Evolutionary conservation across 345 rosid genomes (phyloP), one percentile per base, ranked within the genome.

Genomic region (Stellera chamaejasme): DNA sequence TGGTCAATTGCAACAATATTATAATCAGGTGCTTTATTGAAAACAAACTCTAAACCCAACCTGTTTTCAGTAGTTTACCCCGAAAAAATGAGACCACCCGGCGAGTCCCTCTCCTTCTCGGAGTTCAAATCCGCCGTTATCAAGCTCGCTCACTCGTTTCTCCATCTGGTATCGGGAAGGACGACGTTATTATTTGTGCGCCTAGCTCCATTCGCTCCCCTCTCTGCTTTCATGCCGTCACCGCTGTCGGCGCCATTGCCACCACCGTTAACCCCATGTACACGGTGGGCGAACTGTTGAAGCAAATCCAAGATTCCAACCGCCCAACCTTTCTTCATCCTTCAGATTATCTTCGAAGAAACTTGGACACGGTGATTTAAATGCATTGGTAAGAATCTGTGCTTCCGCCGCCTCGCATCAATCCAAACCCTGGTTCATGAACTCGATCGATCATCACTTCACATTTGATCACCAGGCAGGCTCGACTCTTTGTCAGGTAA

Each of bases 211-310:
- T 81, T 64, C 93, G 80, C 19, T 81, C 67, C 61, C 90, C 87
- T 25, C 55, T 88, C 63, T 88, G 93, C 57, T 84, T 92, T 67
- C 78, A 86, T 50, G 91, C 89, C 27, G 60, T 81, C 12, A 50
- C 78, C 4, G 77, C 95, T 5, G 56, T 86, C 26, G 97, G 98
- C 11, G 95, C 78, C 5, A 63, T 88, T 23, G 78, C 83, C 27
- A 85, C 96, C 39, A 88, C 98, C 42, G 83, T 67, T 10, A 88
- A 91, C 58, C 96, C 93, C 54, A 55, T 75, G n/a, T 91, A 85
- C 72, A 83, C 95, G 1, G 71, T 68, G 1, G 19, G 19, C 3
- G 98, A 92, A 45, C 50, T 88, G 50, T 75, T 79, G 0, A 88
- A 92, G 54, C 98, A 92, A 54, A 52, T 84, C 13, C 62, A 76